Conservation (phyloP, 257 asterid genomes). For the Mentha longifolia region DNA sequence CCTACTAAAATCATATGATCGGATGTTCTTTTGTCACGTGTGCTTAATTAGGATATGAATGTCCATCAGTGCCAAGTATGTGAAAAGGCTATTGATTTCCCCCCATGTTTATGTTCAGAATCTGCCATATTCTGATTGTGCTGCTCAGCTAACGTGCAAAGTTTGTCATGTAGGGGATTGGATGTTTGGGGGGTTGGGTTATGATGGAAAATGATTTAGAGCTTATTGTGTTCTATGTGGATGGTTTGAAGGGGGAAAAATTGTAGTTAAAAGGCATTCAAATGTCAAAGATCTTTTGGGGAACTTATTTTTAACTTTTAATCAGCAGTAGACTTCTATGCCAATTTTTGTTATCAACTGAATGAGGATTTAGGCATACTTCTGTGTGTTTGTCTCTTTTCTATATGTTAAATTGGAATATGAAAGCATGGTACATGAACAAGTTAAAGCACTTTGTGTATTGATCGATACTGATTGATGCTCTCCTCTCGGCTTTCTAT, state of each 20-base stretch:
- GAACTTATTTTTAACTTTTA: background rate
- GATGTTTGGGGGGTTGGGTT: background rate
- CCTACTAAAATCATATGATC: background rate
- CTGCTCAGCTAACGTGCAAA: background rate
- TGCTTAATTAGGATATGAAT: background rate
- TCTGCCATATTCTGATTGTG: background rate
- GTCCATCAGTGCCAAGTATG: background rate
- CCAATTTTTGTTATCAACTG: background rate
- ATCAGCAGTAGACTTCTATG: background rate
- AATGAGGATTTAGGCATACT: background rate
- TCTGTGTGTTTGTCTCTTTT: background rate
- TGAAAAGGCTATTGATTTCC: background rate
- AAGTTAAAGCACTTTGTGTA: background rate
- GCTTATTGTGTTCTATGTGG: background rate
- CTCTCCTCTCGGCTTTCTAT: conserved; percentile 18
- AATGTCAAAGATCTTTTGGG: background rate
- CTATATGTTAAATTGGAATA: background rate
- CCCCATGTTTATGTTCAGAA: background rate
- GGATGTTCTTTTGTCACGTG: background rate
- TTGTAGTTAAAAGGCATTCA: background rate
- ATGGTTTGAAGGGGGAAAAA: background rate
- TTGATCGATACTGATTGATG: conserved; percentile 17
- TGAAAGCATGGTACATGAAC: background rate
- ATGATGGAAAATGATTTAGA: background rate
- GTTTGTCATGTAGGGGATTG: background rate